These are phyloP conservation scores for Phycomyces nitens DNA, from an alignment of 192 early-diverging fungal species.

Conservation along the genomic window DNA sequence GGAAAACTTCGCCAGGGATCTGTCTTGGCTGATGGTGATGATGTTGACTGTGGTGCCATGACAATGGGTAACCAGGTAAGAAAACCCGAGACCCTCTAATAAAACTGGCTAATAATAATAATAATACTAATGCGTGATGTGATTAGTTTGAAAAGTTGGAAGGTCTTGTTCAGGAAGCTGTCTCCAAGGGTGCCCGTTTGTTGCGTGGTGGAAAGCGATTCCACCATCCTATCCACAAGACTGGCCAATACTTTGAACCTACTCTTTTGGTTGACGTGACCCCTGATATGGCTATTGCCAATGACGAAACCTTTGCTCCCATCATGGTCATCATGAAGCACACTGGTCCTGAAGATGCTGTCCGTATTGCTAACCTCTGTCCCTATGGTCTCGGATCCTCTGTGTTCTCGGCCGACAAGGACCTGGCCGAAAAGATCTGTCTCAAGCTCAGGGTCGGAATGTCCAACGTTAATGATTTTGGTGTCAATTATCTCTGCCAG, in stretches of 20 bases:
- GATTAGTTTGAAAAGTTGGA: slow-evolving; percentile 59
- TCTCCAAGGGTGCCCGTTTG: slow-evolving; percentile 71
- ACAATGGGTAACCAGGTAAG: slow-evolving; percentile 66
- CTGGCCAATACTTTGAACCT: slow-evolving; percentile 78
- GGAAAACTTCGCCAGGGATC: slow-evolving; percentile 64
- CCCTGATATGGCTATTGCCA: slow-evolving; percentile 70
- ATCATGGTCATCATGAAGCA: slow-evolving; percentile 79
- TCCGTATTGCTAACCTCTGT: slow-evolving; percentile 64
- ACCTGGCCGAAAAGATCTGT: slow-evolving; percentile 57
- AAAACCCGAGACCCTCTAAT: no score
- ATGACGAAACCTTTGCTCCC: slow-evolving; percentile 76
- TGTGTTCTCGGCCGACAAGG: slow-evolving; percentile 72
- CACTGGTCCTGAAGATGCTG: slow-evolving; percentile 59
- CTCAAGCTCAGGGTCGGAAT: slow-evolving; percentile 66
- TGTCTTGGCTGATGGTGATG: slow-evolving; percentile 59
- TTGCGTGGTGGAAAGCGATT: slow-evolving; percentile 65
- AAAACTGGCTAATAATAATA: no score
- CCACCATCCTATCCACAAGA: slow-evolving; percentile 65
- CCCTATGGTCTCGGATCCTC: slow-evolving; percentile 75
- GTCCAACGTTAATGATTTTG: slow-evolving; percentile 88
- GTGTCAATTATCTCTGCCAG: slow-evolving; percentile 80
- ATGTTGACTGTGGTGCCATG: slow-evolving; percentile 82
- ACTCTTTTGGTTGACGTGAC: slow-evolving; percentile 79
- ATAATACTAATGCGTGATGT: no score
- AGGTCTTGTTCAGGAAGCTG: slow-evolving; percentile 68